Evolutionary conservation across 192 early-diverging fungal genomes (phyloP), one percentile per base, ranked within the genome.

Genomic region (Backusella macrospora): DNA sequence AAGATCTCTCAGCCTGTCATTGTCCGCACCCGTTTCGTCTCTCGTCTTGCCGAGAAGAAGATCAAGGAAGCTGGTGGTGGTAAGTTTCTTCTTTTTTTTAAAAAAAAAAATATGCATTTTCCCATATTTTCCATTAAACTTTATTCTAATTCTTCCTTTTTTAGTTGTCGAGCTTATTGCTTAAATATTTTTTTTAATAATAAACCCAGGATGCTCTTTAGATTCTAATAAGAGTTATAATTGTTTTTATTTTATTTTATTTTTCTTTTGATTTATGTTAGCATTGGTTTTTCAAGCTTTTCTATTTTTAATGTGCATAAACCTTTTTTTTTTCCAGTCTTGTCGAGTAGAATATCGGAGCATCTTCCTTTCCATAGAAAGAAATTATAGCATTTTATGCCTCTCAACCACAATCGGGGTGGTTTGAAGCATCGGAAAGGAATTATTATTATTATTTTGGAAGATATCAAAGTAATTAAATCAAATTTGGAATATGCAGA

Each of bases 51-150:
- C 62, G 98, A 99, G 91, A 89, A 97, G 87, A 99, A 99, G 95
- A 98, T 99, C 90, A 94, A 97, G 88, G 92, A 88, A 80, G 96
- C 88, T 79, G 98, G 98, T 87, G 98, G 98, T 85, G 90, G 78
- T 79, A 79, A 68, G 73, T 72, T 12, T 73, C 62, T 47, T 48
- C 8, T 15, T 13, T 52, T 42, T n/a, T 12, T 48, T 40, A 12
- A 39, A 44, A 45, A 14, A 46, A 14, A 26, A 23, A 26, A 59
- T 4, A 29, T 23, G 52, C 15, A 12, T 23, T 59, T 34, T 34
- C 2, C 29, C 29, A 34, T 34, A 34, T 2, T 34, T 34, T 34
- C 21, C 1, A 37, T 15, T 38, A 34, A 1, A 6, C 1, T 34
- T 10, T 45, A 47, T 14, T 39, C 55, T 23, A 34, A 7, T 39